These are phyloP conservation scores for Saturnispora zaruensis DNA, from an alignment of 805 yeast genomes.

Conservation along the genomic window DNA sequence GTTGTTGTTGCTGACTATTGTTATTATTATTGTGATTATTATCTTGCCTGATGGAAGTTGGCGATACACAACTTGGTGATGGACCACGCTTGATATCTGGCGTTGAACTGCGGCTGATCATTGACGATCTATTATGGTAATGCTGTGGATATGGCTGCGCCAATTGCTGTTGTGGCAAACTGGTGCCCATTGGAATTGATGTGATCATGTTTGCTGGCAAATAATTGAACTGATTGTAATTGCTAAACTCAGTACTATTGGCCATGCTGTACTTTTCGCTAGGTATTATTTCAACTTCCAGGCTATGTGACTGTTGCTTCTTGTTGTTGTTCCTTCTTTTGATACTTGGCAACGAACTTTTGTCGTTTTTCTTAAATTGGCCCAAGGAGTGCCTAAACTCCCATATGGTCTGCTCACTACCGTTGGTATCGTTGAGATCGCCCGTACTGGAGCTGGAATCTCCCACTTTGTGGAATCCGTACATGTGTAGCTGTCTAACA, in stretches of 20 bases:
- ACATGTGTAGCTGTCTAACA: conserved; percentile 92
- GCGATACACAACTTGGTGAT: background rate
- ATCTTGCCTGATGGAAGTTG: background rate
- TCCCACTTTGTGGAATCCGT: conserved; percentile 81
- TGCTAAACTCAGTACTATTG: background rate
- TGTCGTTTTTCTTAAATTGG: conserved; percentile 41
- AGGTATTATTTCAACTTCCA: background rate
- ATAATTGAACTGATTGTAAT: background rate
- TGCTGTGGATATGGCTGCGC: background rate
- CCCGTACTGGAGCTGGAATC: conserved; percentile 29
- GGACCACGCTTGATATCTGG: background rate
- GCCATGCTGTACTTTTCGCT: background rate
- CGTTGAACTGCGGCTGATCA: background rate
- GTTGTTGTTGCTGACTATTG: background rate
- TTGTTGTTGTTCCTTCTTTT: conserved; percentile 34
- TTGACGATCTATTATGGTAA: background rate
- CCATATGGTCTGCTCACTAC: conserved; percentile 31
- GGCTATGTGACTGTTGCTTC: background rate
- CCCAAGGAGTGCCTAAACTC: conserved; percentile 49
- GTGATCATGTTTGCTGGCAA: background rate
- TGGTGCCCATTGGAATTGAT: background rate
- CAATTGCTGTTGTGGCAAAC: background rate
- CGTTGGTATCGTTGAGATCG: background rate
- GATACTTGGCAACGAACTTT: conserved; percentile 35
- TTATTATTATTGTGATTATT: too few species aligned